phyloP scores from a whole-genome alignment of 208 protist genomes.

The Acanthamoeba triangularis region DNA sequence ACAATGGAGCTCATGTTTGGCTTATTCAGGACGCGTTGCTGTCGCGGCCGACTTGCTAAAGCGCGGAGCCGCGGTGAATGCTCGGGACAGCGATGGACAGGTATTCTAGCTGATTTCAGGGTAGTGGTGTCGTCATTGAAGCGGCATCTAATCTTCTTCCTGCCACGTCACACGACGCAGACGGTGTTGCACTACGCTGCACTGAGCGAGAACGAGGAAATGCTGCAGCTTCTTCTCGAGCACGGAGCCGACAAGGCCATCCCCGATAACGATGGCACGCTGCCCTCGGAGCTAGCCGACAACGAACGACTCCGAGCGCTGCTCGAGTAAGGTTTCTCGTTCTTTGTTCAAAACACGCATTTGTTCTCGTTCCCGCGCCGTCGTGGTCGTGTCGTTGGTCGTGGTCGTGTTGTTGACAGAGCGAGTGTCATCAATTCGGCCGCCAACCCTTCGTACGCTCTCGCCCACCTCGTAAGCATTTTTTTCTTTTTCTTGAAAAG shows the following conservation, averaged over 20 bases:
- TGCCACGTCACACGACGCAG: background rate
- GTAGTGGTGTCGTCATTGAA: background rate
- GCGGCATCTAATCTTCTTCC: background rate
- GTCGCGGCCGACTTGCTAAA: background rate
- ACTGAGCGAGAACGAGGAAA: conserved; percentile 58
- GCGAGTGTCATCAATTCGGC: background rate
- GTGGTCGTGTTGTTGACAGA: too few relatives aligned
- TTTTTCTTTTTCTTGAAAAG: background rate
- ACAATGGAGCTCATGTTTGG: background rate
- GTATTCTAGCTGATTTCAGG: background rate
- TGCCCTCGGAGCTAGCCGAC: conserved; percentile 50
- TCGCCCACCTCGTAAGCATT: background rate
- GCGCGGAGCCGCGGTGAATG: conserved; percentile 15
- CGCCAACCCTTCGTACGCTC: background rate
- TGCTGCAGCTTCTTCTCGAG: conserved; percentile 42
- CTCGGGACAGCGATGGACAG: conserved; percentile 26
- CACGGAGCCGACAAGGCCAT: conserved; percentile 65
- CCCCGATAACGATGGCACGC: conserved; percentile 53
- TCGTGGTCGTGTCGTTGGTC: too few relatives aligned
- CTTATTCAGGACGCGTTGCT: background rate
- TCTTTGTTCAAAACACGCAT: background rate
- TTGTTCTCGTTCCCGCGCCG: background rate
- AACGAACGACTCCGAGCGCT: background rate
- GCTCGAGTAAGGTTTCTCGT: background rate
- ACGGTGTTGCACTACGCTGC: conserved; percentile 59